Evolutionary conservation across 805 yeast genomes (phyloP), one percentile per base, ranked within the genome.

Genomic region (Nakazawaea populi): DNA sequence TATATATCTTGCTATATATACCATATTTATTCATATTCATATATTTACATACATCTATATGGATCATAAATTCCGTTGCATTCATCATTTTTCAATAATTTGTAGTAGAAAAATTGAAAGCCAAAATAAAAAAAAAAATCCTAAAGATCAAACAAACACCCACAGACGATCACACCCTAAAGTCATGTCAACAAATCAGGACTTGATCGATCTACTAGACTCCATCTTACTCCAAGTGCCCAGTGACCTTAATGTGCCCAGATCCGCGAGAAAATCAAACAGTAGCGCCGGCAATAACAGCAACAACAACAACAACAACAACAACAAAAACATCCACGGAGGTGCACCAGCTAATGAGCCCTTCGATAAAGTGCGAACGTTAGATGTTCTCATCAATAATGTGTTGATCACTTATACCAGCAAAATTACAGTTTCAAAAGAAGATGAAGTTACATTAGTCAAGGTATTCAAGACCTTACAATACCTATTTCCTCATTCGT

Each of bases 381-480:
- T 66, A 11, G 59, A 60, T 45, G 63, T 68, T 5, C 53, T 67
- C 12, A 43, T 66, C 6, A 52, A 53, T 24, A 60, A 58, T 12
- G 70, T 67, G 5, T 48, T 67, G 35, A 62, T 67, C 0, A 60
- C 60, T 1, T 65, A 61, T 39, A 40, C 58, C 1, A 49, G 56
- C 9, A 54, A 32, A 27, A 14, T 29, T 8, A 12, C 11, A 29
- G 35, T 3, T 48, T 55, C 10, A 44, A 49, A 32, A 48, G 29
- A 5, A 56, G 56, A 11, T 63, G 62, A 42, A 10, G 41, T 48
- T 11, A 59, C 61, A 10, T 57, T 59, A 2, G 28, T 54, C 35
- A 67, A 67, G 51, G 64, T 66, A 7, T 65, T 66, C 50, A 54
- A 55, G 32, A 63, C 67, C 1, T 44, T 65, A 8, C 52, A 61